phyloP scores from a whole-genome alignment of 1,139 yeast species.

The Meyerozyma sp. region DNA sequence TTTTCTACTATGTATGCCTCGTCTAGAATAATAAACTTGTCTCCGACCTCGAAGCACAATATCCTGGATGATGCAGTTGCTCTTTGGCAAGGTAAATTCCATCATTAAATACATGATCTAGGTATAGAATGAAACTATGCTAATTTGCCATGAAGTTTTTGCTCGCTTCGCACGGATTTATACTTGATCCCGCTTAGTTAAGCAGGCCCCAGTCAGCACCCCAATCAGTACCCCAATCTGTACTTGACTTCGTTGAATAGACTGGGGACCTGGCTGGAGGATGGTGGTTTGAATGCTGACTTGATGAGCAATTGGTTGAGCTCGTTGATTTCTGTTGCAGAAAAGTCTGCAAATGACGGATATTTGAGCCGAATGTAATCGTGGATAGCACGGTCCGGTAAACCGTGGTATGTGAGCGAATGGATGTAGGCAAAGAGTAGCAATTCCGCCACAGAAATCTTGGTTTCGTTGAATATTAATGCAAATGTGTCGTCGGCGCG shows the following conservation, averaged over 20 bases:
- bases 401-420: slow-evolving; percentile 24
- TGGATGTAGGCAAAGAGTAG: slow-evolving; percentile 37
- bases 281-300: slow-evolving; percentile 17
- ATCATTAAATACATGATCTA: slow-evolving; percentile 36
- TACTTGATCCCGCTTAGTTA: slow-evolving; percentile 1
- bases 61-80: background rate
- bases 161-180: slow-evolving; percentile 3
- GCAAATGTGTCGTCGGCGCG: slow-evolving; percentile 7
- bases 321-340: slow-evolving; percentile 6
- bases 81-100: slow-evolving; percentile 42
- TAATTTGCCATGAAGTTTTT: slow-evolving; percentile 28
- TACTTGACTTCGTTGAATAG: slow-evolving; percentile 30
- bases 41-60: background rate
- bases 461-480: slow-evolving; percentile 13
- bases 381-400: slow-evolving; percentile 42
- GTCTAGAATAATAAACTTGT: background rate
- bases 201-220: slow-evolving; percentile 5
- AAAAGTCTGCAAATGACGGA: slow-evolving; percentile 17
- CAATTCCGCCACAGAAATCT: slow-evolving; percentile 13
- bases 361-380: slow-evolving; percentile 24
- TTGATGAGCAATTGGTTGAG: slow-evolving; percentile 7
- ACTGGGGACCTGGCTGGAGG: slow-evolving; percentile 28
- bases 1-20: background rate
- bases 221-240: slow-evolving; percentile 11
- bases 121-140: slow-evolving; percentile 46